Base-by-base conservation (phyloP, 352 stramenopile genomes). In the Phytophthora tentaculata region DNA sequence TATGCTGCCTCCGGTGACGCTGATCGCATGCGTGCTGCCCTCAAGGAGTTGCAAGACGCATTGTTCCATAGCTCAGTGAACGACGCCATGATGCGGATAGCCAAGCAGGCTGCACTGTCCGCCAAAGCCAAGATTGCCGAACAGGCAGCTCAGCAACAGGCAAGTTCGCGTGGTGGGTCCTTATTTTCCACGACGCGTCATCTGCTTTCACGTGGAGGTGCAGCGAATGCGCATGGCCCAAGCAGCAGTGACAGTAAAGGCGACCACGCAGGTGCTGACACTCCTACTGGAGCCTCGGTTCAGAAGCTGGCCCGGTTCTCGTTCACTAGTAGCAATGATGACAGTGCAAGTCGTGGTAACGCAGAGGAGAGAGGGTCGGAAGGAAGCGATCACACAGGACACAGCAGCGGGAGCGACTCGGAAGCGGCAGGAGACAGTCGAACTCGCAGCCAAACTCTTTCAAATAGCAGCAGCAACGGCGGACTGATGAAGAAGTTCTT, bases 401-500 rank as follows among this genome's bases (percentile, higher is more conserved):
- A 79, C 39, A 88, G 76, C 54, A 81, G 73, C 22, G 69, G 69
- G 22, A 86, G 77, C 20, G 83, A 91, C 58, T 75, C 70, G 3
- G 80, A 88, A 59, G 56, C 41, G 23, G 53, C 24, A 22, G 57
- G 56, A 22, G 53, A 73, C 19, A 71, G 32, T 56, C 44, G 61
- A 2, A 72, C 69, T 13, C 61, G 67, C 5, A 71, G 54, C 24
- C 58, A 64, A 47, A 71, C 43, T 1, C 20, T 67, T n/a, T 67
- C 62, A 20, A 67, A 54, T 37, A 74, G 63, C 16, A 76, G 70
- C 37, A 67, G 67, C 24, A 80, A 67, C 22, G 71, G 76, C 2
- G 84, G 87, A 0, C 53, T 95, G 19, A 95, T 95, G 84, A 88
- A 84, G 47, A 95, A 94, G 52, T 94, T 95, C 47, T 78, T 91